Base-by-base conservation (phyloP, 169 alveolate species). In the Eimeria praecox region DNA sequence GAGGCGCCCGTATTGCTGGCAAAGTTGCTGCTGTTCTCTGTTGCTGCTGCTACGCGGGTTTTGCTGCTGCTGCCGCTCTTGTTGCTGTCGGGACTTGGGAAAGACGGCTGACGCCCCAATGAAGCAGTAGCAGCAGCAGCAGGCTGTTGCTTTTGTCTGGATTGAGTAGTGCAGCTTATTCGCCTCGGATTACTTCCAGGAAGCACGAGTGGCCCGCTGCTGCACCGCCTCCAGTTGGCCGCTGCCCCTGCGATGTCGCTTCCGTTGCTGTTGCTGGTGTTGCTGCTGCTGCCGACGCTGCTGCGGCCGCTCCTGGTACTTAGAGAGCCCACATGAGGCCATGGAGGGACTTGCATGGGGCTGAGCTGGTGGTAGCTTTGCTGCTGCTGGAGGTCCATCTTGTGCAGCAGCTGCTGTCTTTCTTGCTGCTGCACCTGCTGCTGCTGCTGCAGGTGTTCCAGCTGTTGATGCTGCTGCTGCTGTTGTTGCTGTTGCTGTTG, bases 121-220 rank as follows among this genome's bases (percentile, higher is more conserved):
- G 82, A 14, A 71, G 22, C 73, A 46, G 52, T 24, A 27, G 92
- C 92, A 86, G 92, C 82, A 86, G 77, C 93, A 24, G 22, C 64
- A 20, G 27, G 54, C 24, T 59, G 80, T 35, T 62, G 93, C 64
- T 40, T 86, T 0, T 40, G 46, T 4, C 59, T 86, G 93, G 82
- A 59, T 78, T 38, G 59, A 9, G 33, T 10, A 8, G 38, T 8
- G 91, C 91, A 12, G 91, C 91, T 83, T 33, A 83, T 33, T 14
- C 93, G 54, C 93, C 93, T 86, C 59, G 93, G 93, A 6, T 86
- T 59, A 40, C 93, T 86, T 20, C 93, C 80, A 59, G 93, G 80
- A 33, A 40, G 93, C 64, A 86, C 80, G 33, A 38, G 69, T 10
- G 93, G 82, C 33, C 93, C 93, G 80, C 82, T 56, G 80, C 93